These are phyloP conservation scores for Avena sativa DNA, from an alignment of 176 grass and related monocot species.

Conservation along the genomic window DNA sequence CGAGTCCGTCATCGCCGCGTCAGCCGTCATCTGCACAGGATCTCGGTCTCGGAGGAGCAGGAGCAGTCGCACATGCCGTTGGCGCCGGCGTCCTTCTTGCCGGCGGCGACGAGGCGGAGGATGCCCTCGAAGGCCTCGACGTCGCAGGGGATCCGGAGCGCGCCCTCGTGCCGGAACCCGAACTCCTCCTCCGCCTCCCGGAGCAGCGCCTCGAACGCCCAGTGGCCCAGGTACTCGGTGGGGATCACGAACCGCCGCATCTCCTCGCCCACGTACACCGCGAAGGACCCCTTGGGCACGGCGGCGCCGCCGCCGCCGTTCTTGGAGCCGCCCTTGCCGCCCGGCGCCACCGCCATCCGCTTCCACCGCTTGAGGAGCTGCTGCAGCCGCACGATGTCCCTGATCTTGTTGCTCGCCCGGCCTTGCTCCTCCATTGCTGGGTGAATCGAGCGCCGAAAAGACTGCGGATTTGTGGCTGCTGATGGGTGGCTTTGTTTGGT, in stretches of 20 bases:
- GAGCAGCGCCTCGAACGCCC: slow-evolving; percentile 76
- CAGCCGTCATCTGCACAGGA: slow-evolving; percentile 63
- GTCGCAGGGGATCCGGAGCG: slow-evolving; percentile 83
- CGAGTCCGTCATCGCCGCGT: no score
- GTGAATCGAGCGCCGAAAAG: not conserved
- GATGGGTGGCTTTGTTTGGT: not conserved
- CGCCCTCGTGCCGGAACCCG: slow-evolving; percentile 85
- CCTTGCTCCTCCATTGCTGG: slow-evolving; percentile 47
- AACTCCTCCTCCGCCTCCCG: slow-evolving; percentile 94
- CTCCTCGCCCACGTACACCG: slow-evolving; percentile 87
- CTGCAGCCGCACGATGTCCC: slow-evolving; percentile 79
- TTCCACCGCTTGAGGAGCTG: slow-evolving; percentile 91
- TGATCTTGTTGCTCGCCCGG: slow-evolving; percentile 80
- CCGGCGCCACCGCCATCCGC: slow-evolving; percentile 59
- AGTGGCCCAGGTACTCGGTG: slow-evolving; percentile 76
- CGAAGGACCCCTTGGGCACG: slow-evolving; percentile 74
- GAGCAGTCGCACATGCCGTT: slow-evolving; percentile 47
- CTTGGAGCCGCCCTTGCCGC: not conserved
- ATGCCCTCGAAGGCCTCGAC: slow-evolving; percentile 68
- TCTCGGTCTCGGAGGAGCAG: slow-evolving; percentile 69
- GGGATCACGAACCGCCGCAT: slow-evolving; percentile 95
- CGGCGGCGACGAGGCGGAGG: slow-evolving; percentile 57
- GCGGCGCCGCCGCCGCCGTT: slow-evolving; percentile 42
- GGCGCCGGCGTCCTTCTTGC: slow-evolving; percentile 55
- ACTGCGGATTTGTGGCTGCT: not conserved